Evolutionary conservation across 352 stramenopile genomes (phyloP), one percentile per base, ranked within the genome.

Genomic region (Albugo laibachii): DNA sequence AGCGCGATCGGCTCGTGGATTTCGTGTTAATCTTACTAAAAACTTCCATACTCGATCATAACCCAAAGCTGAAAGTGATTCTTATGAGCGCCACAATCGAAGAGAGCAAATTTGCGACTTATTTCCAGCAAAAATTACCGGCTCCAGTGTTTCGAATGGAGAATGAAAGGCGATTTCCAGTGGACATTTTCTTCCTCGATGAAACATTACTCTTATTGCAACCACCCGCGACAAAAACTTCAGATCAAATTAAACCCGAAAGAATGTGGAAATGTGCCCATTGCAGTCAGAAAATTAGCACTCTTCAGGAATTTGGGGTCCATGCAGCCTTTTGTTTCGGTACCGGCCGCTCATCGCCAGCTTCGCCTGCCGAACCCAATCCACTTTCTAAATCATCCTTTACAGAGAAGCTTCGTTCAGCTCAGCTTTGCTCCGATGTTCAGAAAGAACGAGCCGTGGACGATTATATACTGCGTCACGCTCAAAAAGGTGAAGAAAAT

Each of bases 1-100:
- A 98, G 60, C 78, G 89, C 12, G 88, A 97, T 54, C 79, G 91
- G 45, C 94, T 95, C 50, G 96, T 85, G 0, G 93, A 98, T 54
- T 97, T 97, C 56, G 56, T 97, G 41, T 69, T 98, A 31, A 97
- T 97, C 55, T 55, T 94, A 43, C 72, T 97, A 60, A 92, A 75
- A 56, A 84, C 65, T 14, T 91, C 56, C 16, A 78, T 97, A 41
- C 61, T 95, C 4, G 38, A 19, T 3, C 38, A 43, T 8, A 24
- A 19, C 8, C 38, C 3, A 3, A 24, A 19, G 3, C 67, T 97
- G 16, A 85, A 92, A 57, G 58, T 97, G 1, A 80, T 97, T 35
- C 58, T 97, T 8, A 98, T 98, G 93, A 95, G 77, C 52, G 93
- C 93, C 6, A 98, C 93, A 5, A 92, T 98, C 39, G 83, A 97